Percentiles rank a stretch among this genome's conserved stretches.
Conservation (phyloP, 495 filamentous ascomycete genomes). For the Eremomyces bilateralis region DNA sequence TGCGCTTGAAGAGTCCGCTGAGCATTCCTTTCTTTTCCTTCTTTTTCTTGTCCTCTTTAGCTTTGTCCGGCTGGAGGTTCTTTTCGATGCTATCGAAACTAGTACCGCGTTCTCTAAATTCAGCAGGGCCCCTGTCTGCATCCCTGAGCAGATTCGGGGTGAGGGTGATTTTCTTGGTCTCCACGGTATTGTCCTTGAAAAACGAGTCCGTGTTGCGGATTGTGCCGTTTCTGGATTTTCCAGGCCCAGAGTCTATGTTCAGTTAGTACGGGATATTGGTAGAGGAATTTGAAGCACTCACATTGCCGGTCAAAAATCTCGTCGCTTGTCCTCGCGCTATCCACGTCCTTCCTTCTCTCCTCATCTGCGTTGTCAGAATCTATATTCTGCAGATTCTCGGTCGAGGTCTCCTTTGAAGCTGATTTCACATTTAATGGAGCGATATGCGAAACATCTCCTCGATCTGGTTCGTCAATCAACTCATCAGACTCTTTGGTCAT, state of each 20-base stretch:
- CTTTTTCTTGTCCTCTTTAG: constrained; percentile 62
- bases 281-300: constrained; percentile 9
- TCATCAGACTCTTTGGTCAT: constrained; percentile 11
- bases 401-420: neutral
- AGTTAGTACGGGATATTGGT: neutral
- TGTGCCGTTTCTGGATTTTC: constrained; percentile 61
- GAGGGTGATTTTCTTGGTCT: constrained; percentile 92
- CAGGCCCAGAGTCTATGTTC: constrained; percentile 22
- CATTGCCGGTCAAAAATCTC: constrained; percentile 37
- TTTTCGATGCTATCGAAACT: constrained; percentile 38
- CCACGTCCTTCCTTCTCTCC: constrained; percentile 9
- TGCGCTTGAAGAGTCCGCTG: constrained; percentile 84
- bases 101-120: constrained; percentile 37
- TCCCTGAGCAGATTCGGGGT: constrained; percentile 90
- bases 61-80: constrained; percentile 28
- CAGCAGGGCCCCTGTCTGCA: constrained; percentile 29
- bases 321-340: constrained; percentile 27
- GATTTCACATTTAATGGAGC: neutral
- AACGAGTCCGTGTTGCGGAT: constrained; percentile 83
- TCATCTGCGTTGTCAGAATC: constrained; percentile 9
- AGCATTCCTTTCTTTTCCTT: constrained; percentile 92
- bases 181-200: constrained; percentile 86
- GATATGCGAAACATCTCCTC: constrained; percentile 3
- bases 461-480: constrained; percentile 9
- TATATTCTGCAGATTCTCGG: constrained; percentile 8